Conservation (phyloP, 2,329 filamentous ascomycete genomes). For the Beauveria varroae region DNA sequence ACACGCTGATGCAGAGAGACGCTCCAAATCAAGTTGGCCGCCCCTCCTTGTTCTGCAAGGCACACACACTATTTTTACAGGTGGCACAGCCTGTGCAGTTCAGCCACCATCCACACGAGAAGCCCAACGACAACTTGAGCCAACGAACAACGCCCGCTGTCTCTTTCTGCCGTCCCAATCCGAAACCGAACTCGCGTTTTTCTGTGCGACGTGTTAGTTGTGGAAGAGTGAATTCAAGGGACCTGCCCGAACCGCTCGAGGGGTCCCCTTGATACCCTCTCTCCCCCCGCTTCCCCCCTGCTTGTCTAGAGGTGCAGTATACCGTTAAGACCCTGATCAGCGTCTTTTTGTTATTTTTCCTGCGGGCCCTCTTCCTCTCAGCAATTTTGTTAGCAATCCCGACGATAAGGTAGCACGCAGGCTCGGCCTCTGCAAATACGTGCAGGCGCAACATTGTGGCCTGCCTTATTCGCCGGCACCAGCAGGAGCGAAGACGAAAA, state of each 20-base stretch:
- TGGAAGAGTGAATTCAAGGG: not conserved
- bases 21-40: not conserved
- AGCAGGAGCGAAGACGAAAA: no score
- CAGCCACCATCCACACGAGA: not conserved
- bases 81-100: not conserved
- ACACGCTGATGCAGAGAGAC: not conserved
- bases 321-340: slow-evolving; percentile 4
- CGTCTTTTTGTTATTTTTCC: not conserved
- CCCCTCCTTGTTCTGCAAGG: not conserved
- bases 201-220: not conserved
- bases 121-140: not conserved
- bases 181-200: not conserved
- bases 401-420: not conserved
- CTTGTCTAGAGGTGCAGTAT: not conserved
- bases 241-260: not conserved
- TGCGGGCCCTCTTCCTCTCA: not conserved
- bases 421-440: not conserved
- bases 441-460: not conserved
- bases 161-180: no score
- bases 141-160: no score
- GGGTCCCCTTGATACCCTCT: not conserved
- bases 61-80: not conserved
- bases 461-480: not conserved
- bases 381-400: not conserved
- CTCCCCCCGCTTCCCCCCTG: not conserved